These are phyloP conservation scores for Scenedesmus sp. DNA, from an alignment of 163 green algal genomes.

Conservation along the genomic window DNA sequence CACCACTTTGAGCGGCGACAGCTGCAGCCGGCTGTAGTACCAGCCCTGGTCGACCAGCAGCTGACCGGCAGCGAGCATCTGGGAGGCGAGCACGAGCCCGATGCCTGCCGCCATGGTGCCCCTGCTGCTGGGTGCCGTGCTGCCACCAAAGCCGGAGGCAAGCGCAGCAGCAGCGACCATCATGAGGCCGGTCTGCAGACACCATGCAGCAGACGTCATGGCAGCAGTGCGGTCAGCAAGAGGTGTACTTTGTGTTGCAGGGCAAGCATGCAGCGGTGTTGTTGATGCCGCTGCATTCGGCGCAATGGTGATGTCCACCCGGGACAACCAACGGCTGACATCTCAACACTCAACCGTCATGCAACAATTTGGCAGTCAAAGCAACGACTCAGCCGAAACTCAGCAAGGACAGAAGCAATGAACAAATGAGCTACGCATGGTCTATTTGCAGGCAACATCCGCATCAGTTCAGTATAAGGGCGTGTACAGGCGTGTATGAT, in stretches of 20 bases:
- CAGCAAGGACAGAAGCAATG: no score
- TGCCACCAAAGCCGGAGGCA: conserved; percentile 45
- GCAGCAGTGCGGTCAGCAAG: background rate
- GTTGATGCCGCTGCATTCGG: background rate
- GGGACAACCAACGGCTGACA: no score
- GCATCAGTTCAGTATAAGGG: no score
- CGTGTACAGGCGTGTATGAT: no score
- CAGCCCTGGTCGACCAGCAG: conserved; percentile 38
- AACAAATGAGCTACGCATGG: no score
- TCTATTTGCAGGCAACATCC: no score
- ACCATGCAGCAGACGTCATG: background rate
- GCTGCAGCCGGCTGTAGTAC: background rate
- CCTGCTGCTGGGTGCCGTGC: background rate
- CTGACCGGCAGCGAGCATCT: conserved; percentile 40
- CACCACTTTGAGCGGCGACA: conserved; percentile 53
- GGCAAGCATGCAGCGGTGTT: background rate
- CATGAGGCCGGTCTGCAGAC: conserved; percentile 35
- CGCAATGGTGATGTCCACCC: no score
- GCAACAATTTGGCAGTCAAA: no score
- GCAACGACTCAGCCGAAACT: no score
- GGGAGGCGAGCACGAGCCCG: conserved; percentile 11
- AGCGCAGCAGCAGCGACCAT: conserved; percentile 35
- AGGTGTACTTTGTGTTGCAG: no score
- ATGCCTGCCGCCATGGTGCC: conserved; percentile 43
- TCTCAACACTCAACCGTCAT: no score